These are phyloP conservation scores for Huntiella decipiens DNA, from an alignment of 2,329 filamentous ascomycete genomes.

Conservation along the genomic window DNA sequence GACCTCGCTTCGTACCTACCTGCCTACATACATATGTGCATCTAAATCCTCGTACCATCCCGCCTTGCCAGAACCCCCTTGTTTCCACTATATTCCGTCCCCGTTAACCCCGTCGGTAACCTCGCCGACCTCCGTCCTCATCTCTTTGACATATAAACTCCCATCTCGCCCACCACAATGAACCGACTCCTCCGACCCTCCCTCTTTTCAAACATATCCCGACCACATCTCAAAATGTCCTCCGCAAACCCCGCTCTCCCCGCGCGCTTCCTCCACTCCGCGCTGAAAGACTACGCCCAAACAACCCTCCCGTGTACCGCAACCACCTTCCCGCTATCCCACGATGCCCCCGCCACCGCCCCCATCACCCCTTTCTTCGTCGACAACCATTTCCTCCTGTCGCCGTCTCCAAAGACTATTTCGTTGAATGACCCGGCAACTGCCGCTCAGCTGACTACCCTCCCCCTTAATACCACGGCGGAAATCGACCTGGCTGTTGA, in stretches of 20 bases:
- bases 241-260: conserved; percentile 22
- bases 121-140: too few species aligned
- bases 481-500: conserved; percentile 60
- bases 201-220: background rate
- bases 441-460: conserved; percentile 67
- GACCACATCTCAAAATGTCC: conserved; percentile 6
- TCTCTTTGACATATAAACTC: background rate
- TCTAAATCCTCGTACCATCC: too few species aligned
- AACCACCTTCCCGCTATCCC: conserved; percentile 47
- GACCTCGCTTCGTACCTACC: too few species aligned
- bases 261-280: conserved; percentile 33
- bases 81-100: too few species aligned
- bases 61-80: too few species aligned
- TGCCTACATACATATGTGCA: too few species aligned
- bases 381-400: conserved; percentile 58
- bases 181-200: background rate
- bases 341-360: conserved; percentile 49
- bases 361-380: conserved; percentile 64
- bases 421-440: conserved; percentile 68
- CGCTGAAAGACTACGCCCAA: conserved; percentile 7
- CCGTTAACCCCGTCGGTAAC: too few species aligned
- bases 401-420: conserved; percentile 52
- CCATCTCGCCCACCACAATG: background rate
- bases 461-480: conserved; percentile 61
- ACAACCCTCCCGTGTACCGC: conserved; percentile 34